These are phyloP conservation scores for Xerocomus amazonicus DNA, from an alignment of 1,284 basidiomycete species.

Conservation along the genomic window DNA sequence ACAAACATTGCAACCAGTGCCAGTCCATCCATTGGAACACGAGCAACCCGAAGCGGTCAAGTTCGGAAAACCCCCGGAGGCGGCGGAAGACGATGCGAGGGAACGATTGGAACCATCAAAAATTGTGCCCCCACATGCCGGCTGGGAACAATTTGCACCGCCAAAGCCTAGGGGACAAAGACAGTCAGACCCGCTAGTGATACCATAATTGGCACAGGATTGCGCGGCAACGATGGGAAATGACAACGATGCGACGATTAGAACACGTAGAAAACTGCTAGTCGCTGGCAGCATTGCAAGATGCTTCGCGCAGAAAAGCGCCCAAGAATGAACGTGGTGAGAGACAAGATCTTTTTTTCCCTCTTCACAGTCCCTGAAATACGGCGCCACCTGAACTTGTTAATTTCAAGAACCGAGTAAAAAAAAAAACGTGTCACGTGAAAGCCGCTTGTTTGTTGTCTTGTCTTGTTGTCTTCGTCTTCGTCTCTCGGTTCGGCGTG, in stretches of 20 bases:
- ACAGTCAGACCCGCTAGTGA: constrained; percentile 51
- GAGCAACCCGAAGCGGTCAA: constrained; percentile 59
- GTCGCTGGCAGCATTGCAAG: constrained; percentile 10
- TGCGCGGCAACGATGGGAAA: constrained; percentile 37
- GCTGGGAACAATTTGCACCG: constrained; percentile 62
- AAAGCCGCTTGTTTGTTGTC: not conserved
- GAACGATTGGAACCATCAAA: constrained; percentile 65
- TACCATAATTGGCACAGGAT: constrained; percentile 70
- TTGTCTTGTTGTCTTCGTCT: no score
- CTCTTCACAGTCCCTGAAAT: not conserved
- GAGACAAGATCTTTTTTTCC: not conserved
- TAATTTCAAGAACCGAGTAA: not conserved
- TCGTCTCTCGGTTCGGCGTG: no score
- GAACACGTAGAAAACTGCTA: constrained; percentile 2
- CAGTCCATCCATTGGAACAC: constrained; percentile 72
- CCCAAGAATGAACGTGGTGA: not conserved
- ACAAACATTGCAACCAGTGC: constrained; percentile 77
- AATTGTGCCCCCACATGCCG: constrained; percentile 75
- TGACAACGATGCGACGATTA: constrained; percentile 12
- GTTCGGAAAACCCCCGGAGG: constrained; percentile 53
- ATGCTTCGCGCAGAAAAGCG: not conserved
- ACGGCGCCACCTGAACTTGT: not conserved
- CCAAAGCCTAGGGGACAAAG: constrained; percentile 77
- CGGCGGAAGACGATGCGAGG: constrained; percentile 37
- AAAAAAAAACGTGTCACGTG: not conserved